Percentiles rank a stretch among this genome's conserved stretches.
Evolutionary conservation across 192 early-diverging fungal species (phyloP).

Genomic region (Coemansia furcata): DNA sequence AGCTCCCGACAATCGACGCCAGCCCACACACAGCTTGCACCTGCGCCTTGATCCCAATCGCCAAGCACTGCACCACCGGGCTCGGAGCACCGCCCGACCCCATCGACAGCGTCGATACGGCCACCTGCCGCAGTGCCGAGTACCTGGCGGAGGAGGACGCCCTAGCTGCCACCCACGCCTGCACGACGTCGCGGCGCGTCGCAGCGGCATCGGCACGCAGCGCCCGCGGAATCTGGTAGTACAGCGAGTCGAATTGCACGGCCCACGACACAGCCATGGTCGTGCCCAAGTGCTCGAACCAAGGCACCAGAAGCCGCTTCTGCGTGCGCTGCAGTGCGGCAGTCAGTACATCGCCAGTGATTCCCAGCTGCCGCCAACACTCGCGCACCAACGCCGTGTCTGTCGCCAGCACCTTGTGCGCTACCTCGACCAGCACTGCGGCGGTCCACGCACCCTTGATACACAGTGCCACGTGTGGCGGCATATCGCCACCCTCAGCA

Average conservation of each 20-base stretch:
- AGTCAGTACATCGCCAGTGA: background rate
- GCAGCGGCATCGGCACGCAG: slow-evolving; percentile 15
- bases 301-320: slow-evolving; percentile 21
- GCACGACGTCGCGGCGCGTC: slow-evolving; percentile 34
- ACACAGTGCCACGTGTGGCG: slow-evolving; percentile 10
- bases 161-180: slow-evolving; percentile 21
- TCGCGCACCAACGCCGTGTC: slow-evolving; percentile 18
- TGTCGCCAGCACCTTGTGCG: background rate
- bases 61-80: slow-evolving; percentile 15
- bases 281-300: slow-evolving; percentile 22
- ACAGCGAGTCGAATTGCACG: slow-evolving; percentile 21
- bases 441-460: slow-evolving; percentile 38
- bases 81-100: background rate
- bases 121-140: slow-evolving; percentile 31
- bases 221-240: slow-evolving; percentile 14
- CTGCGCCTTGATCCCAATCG: slow-evolving; percentile 16
- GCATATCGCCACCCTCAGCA: background rate
- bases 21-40: slow-evolving; percentile 41
- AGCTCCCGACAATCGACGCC: background rate
- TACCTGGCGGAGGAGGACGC: background rate
- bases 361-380: slow-evolving; percentile 22
- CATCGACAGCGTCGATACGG: background rate
- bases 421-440: slow-evolving; percentile 11
- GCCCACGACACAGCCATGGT: slow-evolving; percentile 23
- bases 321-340: slow-evolving; percentile 4